These are phyloP conservation scores for Candida peoriensis DNA, from an alignment of 805 yeast genomes.

Conservation along the genomic window DNA sequence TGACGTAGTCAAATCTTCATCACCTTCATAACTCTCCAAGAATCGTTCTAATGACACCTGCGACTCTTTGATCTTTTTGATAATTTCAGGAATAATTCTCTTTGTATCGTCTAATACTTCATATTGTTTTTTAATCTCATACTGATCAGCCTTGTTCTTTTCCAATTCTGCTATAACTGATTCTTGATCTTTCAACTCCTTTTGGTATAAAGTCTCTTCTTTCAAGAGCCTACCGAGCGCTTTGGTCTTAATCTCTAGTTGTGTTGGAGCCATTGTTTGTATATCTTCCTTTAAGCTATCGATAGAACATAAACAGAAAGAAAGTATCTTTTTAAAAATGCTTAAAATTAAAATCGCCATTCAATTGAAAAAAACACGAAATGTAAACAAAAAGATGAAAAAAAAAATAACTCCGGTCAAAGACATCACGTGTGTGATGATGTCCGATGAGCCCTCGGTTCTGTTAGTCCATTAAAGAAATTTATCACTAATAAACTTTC, in stretches of 20 bases:
- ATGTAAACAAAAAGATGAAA: slow-evolving; percentile 1
- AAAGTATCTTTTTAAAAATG: no score
- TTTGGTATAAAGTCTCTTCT: slow-evolving; percentile 56
- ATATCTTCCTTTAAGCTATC: no score
- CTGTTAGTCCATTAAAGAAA: background rate
- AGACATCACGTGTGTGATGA: no score
- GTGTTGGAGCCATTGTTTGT: slow-evolving; percentile 63
- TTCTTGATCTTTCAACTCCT: slow-evolving; percentile 54
- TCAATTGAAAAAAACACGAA: no score
- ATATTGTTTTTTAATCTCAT: slow-evolving; percentile 54
- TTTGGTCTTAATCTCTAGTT: slow-evolving; percentile 61
- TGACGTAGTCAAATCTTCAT: slow-evolving; percentile 27
- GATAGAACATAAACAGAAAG: no score
- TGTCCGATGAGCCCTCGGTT: background rate
- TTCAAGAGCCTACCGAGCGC: slow-evolving; percentile 66
- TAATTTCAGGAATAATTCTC: slow-evolving; percentile 45
- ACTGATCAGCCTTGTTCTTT: slow-evolving; percentile 47
- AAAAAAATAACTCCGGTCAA: no score
- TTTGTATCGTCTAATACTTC: slow-evolving; percentile 52
- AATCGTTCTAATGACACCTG: slow-evolving; percentile 34
- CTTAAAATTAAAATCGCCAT: no score
- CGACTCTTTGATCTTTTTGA: slow-evolving; percentile 36
- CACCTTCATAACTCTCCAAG: slow-evolving; percentile 31
- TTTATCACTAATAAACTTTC: no score
- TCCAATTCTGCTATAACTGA: slow-evolving; percentile 43